Evolutionary conservation across 306 rosid species (phyloP).

Genomic region (Calophaca sinica): DNA sequence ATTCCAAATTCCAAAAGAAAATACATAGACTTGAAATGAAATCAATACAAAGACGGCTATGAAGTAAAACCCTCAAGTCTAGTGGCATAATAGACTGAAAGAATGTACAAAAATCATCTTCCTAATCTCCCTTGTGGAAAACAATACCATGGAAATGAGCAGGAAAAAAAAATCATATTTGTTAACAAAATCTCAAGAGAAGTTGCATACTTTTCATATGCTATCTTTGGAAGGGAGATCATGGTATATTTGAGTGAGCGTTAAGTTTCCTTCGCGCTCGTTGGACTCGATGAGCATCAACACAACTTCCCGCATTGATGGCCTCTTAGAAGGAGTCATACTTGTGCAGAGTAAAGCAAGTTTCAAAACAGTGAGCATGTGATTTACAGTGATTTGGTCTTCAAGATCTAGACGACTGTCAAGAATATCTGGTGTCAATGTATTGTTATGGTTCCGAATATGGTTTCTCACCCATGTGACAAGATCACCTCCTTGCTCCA

Average conservation of each 20-base stretch:
- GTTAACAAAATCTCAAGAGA: conserved; percentile 51
- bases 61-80: conserved; percentile 41
- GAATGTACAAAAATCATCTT: conserved; percentile 64
- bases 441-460: conserved; percentile 63
- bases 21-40: conserved; percentile 44
- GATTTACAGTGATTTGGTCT: conserved; percentile 63
- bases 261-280: conserved; percentile 61
- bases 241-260: conserved; percentile 54
- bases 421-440: conserved; percentile 67
- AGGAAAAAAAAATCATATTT: conserved; percentile 42
- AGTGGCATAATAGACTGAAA: conserved; percentile 45
- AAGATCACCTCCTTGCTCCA: conserved; percentile 93
- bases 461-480: conserved; percentile 75
- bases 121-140: conserved; percentile 49
- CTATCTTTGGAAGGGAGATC: conserved; percentile 61
- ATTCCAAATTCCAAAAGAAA: conserved; percentile 40
- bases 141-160: conserved; percentile 45
- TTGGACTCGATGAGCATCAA: conserved; percentile 81
- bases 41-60: conserved; percentile 43
- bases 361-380: conserved; percentile 82
- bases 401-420: conserved; percentile 74
- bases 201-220: conserved; percentile 44
- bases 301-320: conserved; percentile 85
- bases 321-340: conserved; percentile 71
- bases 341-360: conserved; percentile 85